Evolutionary conservation across 345 rosid species (phyloP).

Genomic region (Salix exigua): DNA sequence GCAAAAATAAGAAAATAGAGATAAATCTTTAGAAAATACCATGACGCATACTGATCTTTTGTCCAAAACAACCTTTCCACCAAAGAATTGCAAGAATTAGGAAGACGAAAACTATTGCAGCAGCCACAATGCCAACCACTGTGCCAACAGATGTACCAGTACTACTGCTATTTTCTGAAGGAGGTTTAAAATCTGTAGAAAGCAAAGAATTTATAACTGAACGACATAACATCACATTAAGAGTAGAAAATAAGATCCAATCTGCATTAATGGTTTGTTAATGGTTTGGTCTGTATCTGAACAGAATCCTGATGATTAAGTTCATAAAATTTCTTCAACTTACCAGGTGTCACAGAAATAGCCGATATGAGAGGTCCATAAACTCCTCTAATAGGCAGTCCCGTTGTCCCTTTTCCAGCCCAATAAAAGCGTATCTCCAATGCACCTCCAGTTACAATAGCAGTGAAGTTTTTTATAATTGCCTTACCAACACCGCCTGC

Average conservation of each 20-base stretch:
- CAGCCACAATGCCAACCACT: slow-evolving; percentile 6
- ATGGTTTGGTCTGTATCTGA: too few relatives aligned
- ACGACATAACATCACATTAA: too few relatives aligned
- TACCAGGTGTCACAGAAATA: slow-evolving; percentile 15
- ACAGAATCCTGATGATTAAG: too few relatives aligned
- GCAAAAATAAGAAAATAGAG: too few relatives aligned
- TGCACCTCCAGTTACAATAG: not conserved
- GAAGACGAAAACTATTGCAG: not conserved
- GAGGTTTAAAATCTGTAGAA: not conserved
- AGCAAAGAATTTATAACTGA: not conserved
- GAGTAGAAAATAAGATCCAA: too few relatives aligned
- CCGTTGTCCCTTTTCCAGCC: slow-evolving; percentile 18
- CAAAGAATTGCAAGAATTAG: slow-evolving; percentile 3
- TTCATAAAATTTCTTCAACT: not conserved
- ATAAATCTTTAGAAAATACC: too few relatives aligned
- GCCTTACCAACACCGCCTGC: slow-evolving; percentile 16
- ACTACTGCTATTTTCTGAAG: too few relatives aligned
- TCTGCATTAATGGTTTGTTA: too few relatives aligned
- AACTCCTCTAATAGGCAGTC: slow-evolving; percentile 10
- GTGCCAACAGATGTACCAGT: not conserved
- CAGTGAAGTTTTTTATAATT: slow-evolving; percentile 2
- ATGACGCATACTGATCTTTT: too few relatives aligned
- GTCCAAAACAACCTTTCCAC: slow-evolving; percentile 16
- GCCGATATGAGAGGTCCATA: slow-evolving; percentile 23
- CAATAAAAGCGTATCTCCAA: slow-evolving; percentile 22